A percentile compares a stretch with the other conserved stretches of the same genome.
These are phyloP conservation scores for Calonectria montana DNA, from an alignment of 2,329 filamentous ascomycete genomes.

Conservation along the genomic window DNA sequence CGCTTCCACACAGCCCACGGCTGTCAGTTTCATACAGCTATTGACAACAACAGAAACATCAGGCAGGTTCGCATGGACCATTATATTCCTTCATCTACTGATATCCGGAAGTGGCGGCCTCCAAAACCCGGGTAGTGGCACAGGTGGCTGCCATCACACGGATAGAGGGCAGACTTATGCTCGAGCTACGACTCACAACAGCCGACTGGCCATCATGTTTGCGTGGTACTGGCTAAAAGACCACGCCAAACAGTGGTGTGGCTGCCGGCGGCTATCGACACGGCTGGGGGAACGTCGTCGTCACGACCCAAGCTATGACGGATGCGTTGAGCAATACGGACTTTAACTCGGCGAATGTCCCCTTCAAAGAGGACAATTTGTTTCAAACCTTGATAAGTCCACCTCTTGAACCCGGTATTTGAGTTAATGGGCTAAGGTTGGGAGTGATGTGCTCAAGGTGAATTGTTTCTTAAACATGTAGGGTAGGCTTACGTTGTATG, in stretches of 20 bases:
- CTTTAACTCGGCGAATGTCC: slow-evolving; percentile 55
- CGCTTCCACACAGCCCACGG: slow-evolving; percentile 62
- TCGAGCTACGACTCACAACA: slow-evolving; percentile 44
- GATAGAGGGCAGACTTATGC: slow-evolving; percentile 53
- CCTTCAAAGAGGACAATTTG: slow-evolving; percentile 50
- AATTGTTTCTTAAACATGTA: neutral
- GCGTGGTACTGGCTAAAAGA: slow-evolving; percentile 61
- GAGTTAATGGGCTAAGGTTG: neutral
- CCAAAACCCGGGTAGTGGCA: slow-evolving; percentile 41
- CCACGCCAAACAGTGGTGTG: slow-evolving; percentile 46
- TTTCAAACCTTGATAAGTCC: slow-evolving; percentile 29
- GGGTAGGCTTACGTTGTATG: too few species aligned
- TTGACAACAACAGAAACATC: slow-evolving; percentile 66
- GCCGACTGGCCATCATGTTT: slow-evolving; percentile 53
- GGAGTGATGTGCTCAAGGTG: too few species aligned
- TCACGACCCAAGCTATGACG: slow-evolving; percentile 47
- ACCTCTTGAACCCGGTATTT: neutral
- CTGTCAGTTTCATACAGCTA: slow-evolving; percentile 72
- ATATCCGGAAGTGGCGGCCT: slow-evolving; percentile 47
- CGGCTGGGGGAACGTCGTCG: slow-evolving; percentile 53
- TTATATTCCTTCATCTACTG: neutral
- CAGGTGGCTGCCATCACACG: slow-evolving; percentile 46
- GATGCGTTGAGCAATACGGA: slow-evolving; percentile 50
- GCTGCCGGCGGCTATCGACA: slow-evolving; percentile 50
- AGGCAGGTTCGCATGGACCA: slow-evolving; percentile 51